Conservation (phyloP, 164 flowering plant species). For the Sedum album region DNA sequence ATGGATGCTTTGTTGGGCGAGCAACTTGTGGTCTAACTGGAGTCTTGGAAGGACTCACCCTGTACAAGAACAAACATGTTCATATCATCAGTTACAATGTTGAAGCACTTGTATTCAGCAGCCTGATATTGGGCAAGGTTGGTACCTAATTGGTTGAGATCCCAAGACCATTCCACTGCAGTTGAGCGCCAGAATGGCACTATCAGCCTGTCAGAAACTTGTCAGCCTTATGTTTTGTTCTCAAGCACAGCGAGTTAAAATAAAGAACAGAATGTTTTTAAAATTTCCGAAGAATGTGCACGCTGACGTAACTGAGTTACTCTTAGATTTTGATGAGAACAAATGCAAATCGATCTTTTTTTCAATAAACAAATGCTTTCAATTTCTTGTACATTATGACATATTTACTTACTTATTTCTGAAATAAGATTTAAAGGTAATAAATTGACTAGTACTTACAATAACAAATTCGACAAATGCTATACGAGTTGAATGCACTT, state of each 20-base stretch:
- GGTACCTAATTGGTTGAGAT: conserved; percentile 49
- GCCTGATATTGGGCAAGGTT: neutral
- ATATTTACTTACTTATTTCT: neutral
- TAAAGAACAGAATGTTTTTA: neutral
- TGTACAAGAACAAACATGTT: conserved; percentile 12
- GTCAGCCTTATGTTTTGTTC: neutral
- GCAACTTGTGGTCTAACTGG: conserved; percentile 56
- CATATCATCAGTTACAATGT: neutral
- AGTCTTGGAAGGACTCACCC: conserved; percentile 75
- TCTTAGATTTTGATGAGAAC: neutral
- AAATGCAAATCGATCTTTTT: no score
- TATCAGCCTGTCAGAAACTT: conserved; percentile 44
- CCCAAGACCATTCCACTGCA: conserved; percentile 57
- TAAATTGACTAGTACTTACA: conserved; percentile 26
- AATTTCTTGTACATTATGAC: neutral
- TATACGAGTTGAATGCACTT: conserved; percentile 70
- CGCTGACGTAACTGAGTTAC: neutral
- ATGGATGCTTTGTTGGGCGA: conserved; percentile 22
- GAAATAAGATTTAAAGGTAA: neutral
- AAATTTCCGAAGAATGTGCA: neutral
- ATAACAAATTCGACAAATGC: conserved; percentile 67
- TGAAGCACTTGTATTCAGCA: neutral
- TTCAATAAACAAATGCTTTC: neutral
- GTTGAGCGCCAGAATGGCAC: conserved; percentile 51
- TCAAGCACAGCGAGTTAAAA: neutral